Base-by-base conservation (phyloP, 768 basidiomycete genomes). In the Cystobasidium onofrii region DNA sequence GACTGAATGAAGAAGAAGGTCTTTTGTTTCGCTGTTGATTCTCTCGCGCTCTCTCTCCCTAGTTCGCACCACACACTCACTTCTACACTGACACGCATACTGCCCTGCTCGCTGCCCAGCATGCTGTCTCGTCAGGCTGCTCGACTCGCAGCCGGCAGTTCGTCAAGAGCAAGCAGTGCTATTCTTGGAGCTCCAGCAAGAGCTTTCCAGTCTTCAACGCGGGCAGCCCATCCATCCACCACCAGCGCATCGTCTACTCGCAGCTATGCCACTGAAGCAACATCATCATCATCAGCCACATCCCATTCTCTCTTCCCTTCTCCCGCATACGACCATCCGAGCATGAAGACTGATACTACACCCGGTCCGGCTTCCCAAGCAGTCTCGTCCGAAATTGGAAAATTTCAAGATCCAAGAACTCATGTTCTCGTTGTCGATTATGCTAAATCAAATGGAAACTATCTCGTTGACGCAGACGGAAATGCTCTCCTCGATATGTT, bases 401-500 rank as follows among this genome's bases (percentile, higher is more conserved):
- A 70, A 20, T 77, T 80, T 64, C 79, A 81, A 73, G 80, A 80
- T 76, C 55, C 74, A 12, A 75, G 81, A 57, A 78, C 78, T 20
- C 80, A 80, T 74, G 73, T 79, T n/a, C 61, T 81, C 25, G 78
- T 79, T 27, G 77, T 46, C 70, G 78, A 81, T 71, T 80, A 81
- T 60, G 75, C 73, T 34, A 76, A 79, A 55, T 79, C 80, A 4
- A 71, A 75, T 74, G 78, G 81, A 15, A 84, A 84, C 78, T 84
- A 81, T 76, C 55, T 84, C 3, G 79, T 80, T 23, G 83, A 84
- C 69, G 83, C 79, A 1, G 83, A 84, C 73, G 83, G 82, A 12
- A 84, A 84, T 76, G 75, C 75, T 44, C 65, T 81, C 13, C 80
- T 84, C 31, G 83, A 84, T 61, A 36, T 60, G 50, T 71, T 55